These are phyloP conservation scores for Poa annua DNA, from an alignment of 176 grass and related monocot genomes.

Conservation along the genomic window DNA sequence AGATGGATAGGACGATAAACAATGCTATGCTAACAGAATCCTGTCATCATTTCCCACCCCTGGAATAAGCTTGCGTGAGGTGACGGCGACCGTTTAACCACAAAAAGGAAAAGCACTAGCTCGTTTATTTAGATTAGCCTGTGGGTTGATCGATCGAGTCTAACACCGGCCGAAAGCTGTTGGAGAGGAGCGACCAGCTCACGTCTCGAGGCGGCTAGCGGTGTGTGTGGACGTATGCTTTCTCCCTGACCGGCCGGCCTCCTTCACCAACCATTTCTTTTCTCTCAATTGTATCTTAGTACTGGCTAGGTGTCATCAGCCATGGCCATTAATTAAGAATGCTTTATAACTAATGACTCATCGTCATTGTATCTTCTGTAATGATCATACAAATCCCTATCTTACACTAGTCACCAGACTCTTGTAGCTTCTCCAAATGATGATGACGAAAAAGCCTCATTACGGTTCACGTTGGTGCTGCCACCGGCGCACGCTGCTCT, in stretches of 20 bases:
- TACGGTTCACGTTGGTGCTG: background rate
- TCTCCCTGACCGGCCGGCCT: background rate
- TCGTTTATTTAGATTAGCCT: too few species aligned
- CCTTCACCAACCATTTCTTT: conserved; percentile 3
- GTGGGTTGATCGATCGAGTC: background rate
- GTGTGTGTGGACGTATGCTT: background rate
- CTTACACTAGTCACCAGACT: background rate
- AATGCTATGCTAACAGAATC: background rate
- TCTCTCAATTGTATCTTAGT: background rate
- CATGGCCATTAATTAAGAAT: background rate
- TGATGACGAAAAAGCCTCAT: background rate
- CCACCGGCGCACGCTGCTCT: background rate
- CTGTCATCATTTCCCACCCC: background rate
- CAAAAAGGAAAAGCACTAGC: background rate
- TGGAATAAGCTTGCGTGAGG: conserved; percentile 18
- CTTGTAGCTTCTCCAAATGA: background rate
- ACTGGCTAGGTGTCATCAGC: background rate
- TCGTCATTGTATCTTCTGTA: too few species aligned
- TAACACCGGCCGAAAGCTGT: background rate
- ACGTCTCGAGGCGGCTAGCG: conserved; percentile 31
- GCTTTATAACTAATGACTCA: background rate
- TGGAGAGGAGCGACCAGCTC: conserved; percentile 7
- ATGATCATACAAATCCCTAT: too few species aligned
- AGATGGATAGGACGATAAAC: background rate
- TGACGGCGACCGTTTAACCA: conserved; percentile 47